phyloP scores from a whole-genome alignment of 371 early-diverging fungal species.

The Coemansia sp. region DNA sequence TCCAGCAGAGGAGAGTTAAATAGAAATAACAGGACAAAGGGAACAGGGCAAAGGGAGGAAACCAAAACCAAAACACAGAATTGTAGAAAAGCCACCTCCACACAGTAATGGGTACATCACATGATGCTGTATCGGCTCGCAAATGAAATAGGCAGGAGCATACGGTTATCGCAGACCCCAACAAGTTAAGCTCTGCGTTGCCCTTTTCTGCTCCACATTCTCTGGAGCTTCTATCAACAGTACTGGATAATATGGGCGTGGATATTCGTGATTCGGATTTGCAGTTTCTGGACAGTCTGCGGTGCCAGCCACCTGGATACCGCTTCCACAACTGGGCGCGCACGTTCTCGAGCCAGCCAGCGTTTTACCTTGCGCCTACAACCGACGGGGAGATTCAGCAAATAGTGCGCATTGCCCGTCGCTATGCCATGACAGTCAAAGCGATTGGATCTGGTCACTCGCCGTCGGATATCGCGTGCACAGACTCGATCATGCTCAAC shows the following conservation, averaged over 20 bases:
- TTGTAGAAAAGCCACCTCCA: no score
- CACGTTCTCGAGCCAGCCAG: constrained; percentile 65
- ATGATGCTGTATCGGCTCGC: no score
- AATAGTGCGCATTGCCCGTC: constrained; percentile 55
- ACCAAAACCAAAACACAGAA: no score
- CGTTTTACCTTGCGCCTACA: constrained; percentile 61
- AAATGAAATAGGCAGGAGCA: no score
- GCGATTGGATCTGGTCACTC: constrained; percentile 80
- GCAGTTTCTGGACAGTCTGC: constrained; percentile 19
- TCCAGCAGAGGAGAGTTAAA: no score
- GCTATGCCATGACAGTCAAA: constrained; percentile 60
- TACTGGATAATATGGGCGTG: not conserved
- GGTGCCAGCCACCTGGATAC: not conserved
- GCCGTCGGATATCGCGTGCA: constrained; percentile 78
- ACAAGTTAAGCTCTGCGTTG: not conserved
- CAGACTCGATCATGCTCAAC: constrained; percentile 66
- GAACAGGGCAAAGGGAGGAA: no score
- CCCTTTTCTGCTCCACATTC: not conserved
- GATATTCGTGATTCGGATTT: constrained; percentile 9
- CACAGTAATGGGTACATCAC: no score
- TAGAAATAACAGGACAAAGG: no score
- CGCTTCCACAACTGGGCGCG: constrained; percentile 69
- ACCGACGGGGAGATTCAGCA: constrained; percentile 64
- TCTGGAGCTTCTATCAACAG: not conserved
- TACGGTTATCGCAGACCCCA: not conserved